A percentile compares a stretch with the other conserved stretches of the same genome.
These are phyloP conservation scores for Clathrus columnatus DNA, from an alignment of 768 basidiomycete genomes.

Conservation along the genomic window DNA sequence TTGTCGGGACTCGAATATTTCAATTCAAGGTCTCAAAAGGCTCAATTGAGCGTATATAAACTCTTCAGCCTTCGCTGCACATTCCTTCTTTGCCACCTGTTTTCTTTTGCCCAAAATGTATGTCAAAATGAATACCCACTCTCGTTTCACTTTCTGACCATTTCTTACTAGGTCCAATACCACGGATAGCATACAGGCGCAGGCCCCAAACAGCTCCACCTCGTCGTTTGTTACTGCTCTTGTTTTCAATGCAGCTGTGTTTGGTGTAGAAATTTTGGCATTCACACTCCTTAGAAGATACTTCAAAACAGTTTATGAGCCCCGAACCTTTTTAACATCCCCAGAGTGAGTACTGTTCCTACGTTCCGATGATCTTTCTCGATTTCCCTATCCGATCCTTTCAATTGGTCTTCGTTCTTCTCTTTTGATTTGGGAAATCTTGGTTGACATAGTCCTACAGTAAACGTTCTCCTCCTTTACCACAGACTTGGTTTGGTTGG, in stretches of 20 bases:
- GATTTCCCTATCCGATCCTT: background rate
- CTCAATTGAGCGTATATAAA: background rate
- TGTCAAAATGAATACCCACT: too few relatives aligned
- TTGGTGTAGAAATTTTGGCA: conserved; percentile 56
- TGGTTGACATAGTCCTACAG: conserved; percentile 22
- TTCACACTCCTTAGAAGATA: conserved; percentile 81
- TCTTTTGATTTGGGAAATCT: background rate
- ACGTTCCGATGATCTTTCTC: too few relatives aligned
- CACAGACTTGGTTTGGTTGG: conserved; percentile 50
- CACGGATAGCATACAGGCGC: background rate
- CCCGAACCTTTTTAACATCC: conserved; percentile 59
- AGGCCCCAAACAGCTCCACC: conserved; percentile 57
- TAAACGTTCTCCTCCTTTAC: conserved; percentile 50
- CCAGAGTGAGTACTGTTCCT: conserved; percentile 29
- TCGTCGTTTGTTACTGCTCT: conserved; percentile 78
- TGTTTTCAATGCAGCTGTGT: conserved; percentile 69
- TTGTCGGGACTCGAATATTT: background rate
- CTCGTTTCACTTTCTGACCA: background rate
- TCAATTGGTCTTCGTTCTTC: background rate
- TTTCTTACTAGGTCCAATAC: background rate
- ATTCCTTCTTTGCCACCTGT: background rate
- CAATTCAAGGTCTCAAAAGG: background rate
- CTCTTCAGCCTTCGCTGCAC: background rate
- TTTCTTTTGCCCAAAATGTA: background rate
- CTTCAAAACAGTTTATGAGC: conserved; percentile 87